These are phyloP conservation scores for Alternaria hordeiaustralica DNA, from an alignment of 2,329 filamentous ascomycete species.

Conservation along the genomic window DNA sequence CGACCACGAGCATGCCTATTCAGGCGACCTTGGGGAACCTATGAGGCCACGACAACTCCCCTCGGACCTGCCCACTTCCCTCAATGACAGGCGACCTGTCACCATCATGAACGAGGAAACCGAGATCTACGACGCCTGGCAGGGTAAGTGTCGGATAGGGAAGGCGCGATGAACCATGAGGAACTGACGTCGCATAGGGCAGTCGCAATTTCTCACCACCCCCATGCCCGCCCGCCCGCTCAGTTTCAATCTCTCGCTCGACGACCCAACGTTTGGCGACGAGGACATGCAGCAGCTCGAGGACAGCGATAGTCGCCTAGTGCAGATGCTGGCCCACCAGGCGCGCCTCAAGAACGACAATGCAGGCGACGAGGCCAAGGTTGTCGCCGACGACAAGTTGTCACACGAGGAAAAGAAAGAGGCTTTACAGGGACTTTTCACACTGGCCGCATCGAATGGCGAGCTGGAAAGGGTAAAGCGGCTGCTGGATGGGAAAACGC, in stretches of 20 bases:
- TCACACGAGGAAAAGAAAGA: conserved; percentile 79
- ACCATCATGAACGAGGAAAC: conserved; percentile 77
- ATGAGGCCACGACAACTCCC: conserved; percentile 65
- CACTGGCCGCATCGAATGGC: conserved; percentile 96
- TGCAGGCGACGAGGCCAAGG: conserved; percentile 76
- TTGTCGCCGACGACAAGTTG: conserved; percentile 76
- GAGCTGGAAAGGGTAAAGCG: conserved; percentile 81
- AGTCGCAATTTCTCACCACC: conserved; percentile 92
- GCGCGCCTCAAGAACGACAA: conserved; percentile 79
- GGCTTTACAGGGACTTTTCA: conserved; percentile 83
- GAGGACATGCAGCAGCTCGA: conserved; percentile 64
- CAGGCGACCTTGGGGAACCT: conserved; percentile 36
- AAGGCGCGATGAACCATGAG: conserved; percentile 4
- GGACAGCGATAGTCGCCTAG: conserved; percentile 85
- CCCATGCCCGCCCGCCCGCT: conserved; percentile 84
- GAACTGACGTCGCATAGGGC: conserved; percentile 63
- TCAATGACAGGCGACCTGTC: conserved; percentile 83
- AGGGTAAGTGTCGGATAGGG: conserved; percentile 68
- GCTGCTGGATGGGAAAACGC: conserved; percentile 76
- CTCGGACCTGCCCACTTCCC: conserved; percentile 83
- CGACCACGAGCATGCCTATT: conserved; percentile 43
- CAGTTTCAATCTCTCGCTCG: conserved; percentile 82
- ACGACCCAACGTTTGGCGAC: conserved; percentile 77
- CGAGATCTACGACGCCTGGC: conserved; percentile 99
- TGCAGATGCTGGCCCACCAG: conserved; percentile 95